Conservation (phyloP, 345 rosid genomes). For the Pistacia vera region DNA sequence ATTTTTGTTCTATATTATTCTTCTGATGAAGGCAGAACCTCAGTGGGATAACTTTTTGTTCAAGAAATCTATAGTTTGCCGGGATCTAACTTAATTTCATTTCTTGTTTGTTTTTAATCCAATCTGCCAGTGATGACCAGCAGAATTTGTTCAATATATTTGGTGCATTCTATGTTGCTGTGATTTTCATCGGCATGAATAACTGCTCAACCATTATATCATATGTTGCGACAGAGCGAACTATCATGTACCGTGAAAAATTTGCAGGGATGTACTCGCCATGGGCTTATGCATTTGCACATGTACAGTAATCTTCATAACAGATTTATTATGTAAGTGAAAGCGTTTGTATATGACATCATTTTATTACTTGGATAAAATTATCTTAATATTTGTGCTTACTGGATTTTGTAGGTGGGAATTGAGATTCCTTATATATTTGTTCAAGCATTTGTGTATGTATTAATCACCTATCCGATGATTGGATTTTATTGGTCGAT, state of each 20-base stretch:
- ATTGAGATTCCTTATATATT: constrained; percentile 73
- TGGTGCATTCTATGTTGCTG: constrained; percentile 52
- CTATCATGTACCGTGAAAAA: constrained; percentile 72
- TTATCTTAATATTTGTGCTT: no score
- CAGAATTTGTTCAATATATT: constrained; percentile 62
- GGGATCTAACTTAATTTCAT: neutral
- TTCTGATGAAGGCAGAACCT: no score
- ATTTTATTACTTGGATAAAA: no score
- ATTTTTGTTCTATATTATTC: no score
- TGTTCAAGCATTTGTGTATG: constrained; percentile 40
- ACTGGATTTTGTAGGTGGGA: constrained; percentile 43
- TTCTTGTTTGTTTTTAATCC: neutral
- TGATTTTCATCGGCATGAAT: constrained; percentile 61
- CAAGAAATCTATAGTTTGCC: neutral
- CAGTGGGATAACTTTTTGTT: no score
- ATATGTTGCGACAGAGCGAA: constrained; percentile 57
- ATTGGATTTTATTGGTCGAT: constrained; percentile 55
- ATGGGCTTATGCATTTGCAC: constrained; percentile 70
- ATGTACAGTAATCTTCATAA: constrained; percentile 33
- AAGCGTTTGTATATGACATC: no score
- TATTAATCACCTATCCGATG: constrained; percentile 67
- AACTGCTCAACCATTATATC: constrained; percentile 65
- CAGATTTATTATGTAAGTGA: neutral
- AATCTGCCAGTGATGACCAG: constrained; percentile 51
- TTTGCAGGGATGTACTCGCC: constrained; percentile 89